A percentile compares a stretch with the other conserved stretches of the same genome.
Conservation (phyloP, 2,329 filamentous ascomycete genomes). For the Colletotrichum sp. region DNA sequence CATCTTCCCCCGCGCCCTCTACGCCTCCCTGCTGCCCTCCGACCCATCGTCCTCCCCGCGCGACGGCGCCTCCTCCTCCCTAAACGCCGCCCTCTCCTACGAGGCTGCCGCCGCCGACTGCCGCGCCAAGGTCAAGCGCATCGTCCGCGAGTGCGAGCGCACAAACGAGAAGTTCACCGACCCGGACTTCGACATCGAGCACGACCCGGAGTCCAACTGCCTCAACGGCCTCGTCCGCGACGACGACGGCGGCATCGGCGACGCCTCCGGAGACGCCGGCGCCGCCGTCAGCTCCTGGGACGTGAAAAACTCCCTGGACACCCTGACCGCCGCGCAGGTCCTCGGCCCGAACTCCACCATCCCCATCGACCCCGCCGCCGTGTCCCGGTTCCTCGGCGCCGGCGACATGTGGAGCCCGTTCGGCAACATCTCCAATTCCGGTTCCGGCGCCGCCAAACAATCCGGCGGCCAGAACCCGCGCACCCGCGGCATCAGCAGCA, state of each 20-base stretch:
- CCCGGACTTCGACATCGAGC: constrained; percentile 47
- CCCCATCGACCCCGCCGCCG: constrained; percentile 22
- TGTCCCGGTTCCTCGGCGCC: constrained; percentile 22
- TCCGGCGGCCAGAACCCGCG: rapidly evolving
- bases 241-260: background rate
- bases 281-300: constrained; percentile 22
- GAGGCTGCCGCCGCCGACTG: constrained; percentile 44
- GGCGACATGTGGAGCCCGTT: background rate
- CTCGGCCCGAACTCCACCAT: constrained; percentile 23
- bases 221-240: constrained; percentile 33
- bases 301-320: constrained; percentile 26
- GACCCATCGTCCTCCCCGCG: constrained; percentile 12
- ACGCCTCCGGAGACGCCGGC: background rate
- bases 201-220: constrained; percentile 40
- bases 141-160: constrained; percentile 45
- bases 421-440: background rate
- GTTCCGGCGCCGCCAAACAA: background rate
- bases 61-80: constrained; percentile 45
- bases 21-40: constrained; percentile 34
- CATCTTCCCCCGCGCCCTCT: constrained; percentile 46
- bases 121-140: constrained; percentile 40
- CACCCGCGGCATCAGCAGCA: background rate
- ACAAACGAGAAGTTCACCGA: constrained; percentile 51
- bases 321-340: constrained; percentile 23
- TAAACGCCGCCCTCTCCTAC: constrained; percentile 50